A percentile compares a stretch with the other conserved stretches of the same genome.
Conservation (phyloP, 2,329 filamentous ascomycete species). For the Xylaria sp. region DNA sequence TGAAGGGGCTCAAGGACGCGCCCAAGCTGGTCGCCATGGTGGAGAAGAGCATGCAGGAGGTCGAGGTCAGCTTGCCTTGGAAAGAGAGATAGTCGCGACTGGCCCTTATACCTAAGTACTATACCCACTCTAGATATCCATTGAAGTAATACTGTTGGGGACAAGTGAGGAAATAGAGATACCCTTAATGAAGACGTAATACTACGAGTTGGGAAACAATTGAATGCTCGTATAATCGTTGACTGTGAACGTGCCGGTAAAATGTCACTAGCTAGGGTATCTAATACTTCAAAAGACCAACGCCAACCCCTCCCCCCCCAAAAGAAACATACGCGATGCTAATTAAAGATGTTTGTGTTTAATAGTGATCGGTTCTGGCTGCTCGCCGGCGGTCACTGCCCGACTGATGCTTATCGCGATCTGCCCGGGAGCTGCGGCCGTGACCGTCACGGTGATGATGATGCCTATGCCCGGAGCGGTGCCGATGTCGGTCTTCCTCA, state of each 20-base stretch:
- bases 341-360: slow-evolving; percentile 24
- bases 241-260: background rate
- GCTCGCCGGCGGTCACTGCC: slow-evolving; percentile 23
- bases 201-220: slow-evolving; percentile 4
- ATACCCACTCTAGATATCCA: background rate
- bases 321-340: slow-evolving; percentile 19
- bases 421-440: slow-evolving; percentile 5
- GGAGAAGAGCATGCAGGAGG: slow-evolving; percentile 51
- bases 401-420: slow-evolving; percentile 17
- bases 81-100: slow-evolving; percentile 33
- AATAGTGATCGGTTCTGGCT: slow-evolving; percentile 32
- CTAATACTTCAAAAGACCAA: slow-evolving; percentile 27
- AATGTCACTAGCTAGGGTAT: slow-evolving; percentile 25
- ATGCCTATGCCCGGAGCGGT: slow-evolving; percentile 13
- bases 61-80: slow-evolving; percentile 58
- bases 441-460: slow-evolving; percentile 13
- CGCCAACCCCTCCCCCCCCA: slow-evolving; percentile 18
- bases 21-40: slow-evolving; percentile 57
- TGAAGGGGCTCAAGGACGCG: slow-evolving; percentile 57
- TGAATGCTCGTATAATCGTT: slow-evolving; percentile 4
- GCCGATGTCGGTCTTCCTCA: slow-evolving; percentile 7
- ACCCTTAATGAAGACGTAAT: slow-evolving; percentile 2
- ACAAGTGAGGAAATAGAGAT: background rate
- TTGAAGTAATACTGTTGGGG: background rate
- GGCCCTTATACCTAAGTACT: no score